phyloP scores from a whole-genome alignment of 257 asterid genomes.

The Solanum ossicruentum region DNA sequence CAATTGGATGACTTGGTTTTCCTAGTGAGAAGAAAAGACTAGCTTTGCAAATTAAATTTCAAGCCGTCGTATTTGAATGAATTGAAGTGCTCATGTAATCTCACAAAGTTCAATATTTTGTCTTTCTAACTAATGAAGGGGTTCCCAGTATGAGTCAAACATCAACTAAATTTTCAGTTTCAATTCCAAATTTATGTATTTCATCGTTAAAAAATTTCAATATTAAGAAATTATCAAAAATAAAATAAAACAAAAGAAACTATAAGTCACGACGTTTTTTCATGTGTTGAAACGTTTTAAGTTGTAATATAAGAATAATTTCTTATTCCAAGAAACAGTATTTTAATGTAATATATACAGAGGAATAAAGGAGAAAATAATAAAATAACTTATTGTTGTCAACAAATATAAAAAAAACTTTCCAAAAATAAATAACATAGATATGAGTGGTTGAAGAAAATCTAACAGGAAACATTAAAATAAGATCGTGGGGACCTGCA shows the following conservation, averaged over 20 bases:
- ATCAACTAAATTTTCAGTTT: neutral
- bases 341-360: neutral
- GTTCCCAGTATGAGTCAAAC: neutral
- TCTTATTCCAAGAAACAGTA: neutral
- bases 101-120: neutral
- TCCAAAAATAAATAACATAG: neutral
- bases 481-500: neutral
- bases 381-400: neutral
- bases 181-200: neutral
- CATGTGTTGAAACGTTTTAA: neutral
- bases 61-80: neutral
- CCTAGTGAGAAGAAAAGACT: neutral
- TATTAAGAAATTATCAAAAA: neutral
- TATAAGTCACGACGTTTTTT: neutral
- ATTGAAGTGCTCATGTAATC: neutral
- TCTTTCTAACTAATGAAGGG: neutral
- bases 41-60: neutral
- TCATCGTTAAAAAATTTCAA: neutral
- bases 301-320: neutral
- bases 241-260: neutral
- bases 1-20: neutral
- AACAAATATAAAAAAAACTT: neutral
- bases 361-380: neutral
- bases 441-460: neutral
- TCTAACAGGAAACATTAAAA: neutral